phyloP scores from a whole-genome alignment of 2,329 filamentous ascomycete species.

The Verticillium nubilum region DNA sequence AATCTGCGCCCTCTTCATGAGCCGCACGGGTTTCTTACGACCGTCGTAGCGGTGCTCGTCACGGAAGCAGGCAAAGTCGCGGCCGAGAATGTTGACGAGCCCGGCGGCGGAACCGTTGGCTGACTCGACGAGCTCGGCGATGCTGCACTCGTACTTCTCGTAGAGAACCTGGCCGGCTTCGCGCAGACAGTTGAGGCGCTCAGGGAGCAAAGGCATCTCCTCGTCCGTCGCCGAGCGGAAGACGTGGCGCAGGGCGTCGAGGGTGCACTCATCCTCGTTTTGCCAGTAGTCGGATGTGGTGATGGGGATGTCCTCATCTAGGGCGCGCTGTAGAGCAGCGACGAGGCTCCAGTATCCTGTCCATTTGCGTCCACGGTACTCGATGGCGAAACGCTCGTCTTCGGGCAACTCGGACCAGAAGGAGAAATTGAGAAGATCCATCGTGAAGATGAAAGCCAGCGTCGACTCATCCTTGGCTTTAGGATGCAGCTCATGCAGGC shows the following conservation, averaged over 20 bases:
- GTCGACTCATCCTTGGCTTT: constrained; percentile 73
- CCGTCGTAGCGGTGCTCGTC: constrained; percentile 75
- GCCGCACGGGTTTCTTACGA: constrained; percentile 62
- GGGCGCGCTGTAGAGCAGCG: constrained; percentile 75
- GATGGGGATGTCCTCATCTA: constrained; percentile 89
- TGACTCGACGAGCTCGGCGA: constrained; percentile 66
- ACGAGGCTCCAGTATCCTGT: constrained; percentile 96
- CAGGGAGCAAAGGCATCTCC: constrained; percentile 75
- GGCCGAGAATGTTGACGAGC: constrained; percentile 79
- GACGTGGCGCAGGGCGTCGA: constrained; percentile 67
- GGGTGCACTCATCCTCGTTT: constrained; percentile 67
- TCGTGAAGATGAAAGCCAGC: constrained; percentile 90
- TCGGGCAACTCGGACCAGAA: constrained; percentile 80
- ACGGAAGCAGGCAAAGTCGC: constrained; percentile 78
- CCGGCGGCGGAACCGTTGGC: constrained; percentile 75
- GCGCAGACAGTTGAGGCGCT: constrained; percentile 72
- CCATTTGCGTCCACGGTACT: constrained; percentile 77
- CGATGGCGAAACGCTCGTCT: constrained; percentile 72
- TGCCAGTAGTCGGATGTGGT: constrained; percentile 86
- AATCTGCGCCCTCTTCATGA: constrained; percentile 94
- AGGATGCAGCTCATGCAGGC: constrained; percentile 84
- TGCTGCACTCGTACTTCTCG: constrained; percentile 68
- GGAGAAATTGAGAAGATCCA: constrained; percentile 95
- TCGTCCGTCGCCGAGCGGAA: constrained; percentile 86
- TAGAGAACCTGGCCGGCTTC: constrained; percentile 79